Base-by-base conservation (phyloP, 176 grass and related monocot genomes). In the Ampelocalamus luodianensis region DNA sequence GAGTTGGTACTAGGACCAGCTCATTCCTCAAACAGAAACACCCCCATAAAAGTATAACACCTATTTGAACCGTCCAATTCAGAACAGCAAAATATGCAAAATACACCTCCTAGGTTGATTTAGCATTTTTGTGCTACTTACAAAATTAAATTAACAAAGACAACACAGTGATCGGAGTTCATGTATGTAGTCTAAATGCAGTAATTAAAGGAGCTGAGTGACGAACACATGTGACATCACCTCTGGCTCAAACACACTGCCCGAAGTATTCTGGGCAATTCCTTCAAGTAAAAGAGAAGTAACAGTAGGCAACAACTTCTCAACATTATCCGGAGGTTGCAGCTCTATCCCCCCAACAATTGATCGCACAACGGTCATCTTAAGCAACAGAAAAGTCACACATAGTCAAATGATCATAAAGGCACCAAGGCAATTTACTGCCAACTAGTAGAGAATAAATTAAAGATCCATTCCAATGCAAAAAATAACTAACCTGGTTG, bases 341-440 rank as follows among this genome's bases (percentile, higher is more conserved):
- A 92, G 79, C 72, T 96, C 93, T 38, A 72, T 79, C 72, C 87
- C 91, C 68, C 81, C 86, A 79, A 94, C 90, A 92, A 91, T 73
- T 12, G 96, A 89, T 89, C 78, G 88, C 23, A 96, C 93, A 84
- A 99, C 59, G 22, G 93, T 96, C 96, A 99, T 99, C 96, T 99
- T 81, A 53, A 79, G 84, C 67, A 94, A 72, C n/a, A 82, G 48
- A 78, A 88, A 88, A 34, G 42, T 44, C 27, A 3, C 66, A 61
- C 2, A 82, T 26, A 15, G 74, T 90, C 74, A 87, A 74, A 83
- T 50, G 56, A 74, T 77, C 20, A 86, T 39, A 43, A 66, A 88
- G 40, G 18, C 61, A 40, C 24, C 64, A 54, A 65, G 10, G 16
- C 37, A 88, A 76, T 14, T 53, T 75, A 55, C 18, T 67, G 29